Evolutionary conservation across 345 rosid species (phyloP), one percentile per base, ranked within the genome.

Genomic region (Euphorbia peplus): DNA sequence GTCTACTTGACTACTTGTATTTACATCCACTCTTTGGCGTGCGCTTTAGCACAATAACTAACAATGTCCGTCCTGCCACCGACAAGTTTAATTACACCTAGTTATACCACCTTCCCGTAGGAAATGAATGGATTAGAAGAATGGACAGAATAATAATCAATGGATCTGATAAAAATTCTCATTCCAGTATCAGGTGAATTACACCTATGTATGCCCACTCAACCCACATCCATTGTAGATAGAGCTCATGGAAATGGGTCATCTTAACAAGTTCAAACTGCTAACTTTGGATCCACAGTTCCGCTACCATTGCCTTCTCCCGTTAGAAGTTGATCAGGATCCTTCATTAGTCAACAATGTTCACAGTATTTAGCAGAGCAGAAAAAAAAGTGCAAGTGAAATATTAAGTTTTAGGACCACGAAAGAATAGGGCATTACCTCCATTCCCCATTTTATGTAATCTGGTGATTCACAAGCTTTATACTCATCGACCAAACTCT

Each of bases 391-490:
- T n/a, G n/a, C 12, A 29, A 72, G 13, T 13, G 35, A 50, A 21
- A 14, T 32, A 32, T 48, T 15, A 15, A 35, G 52, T 48, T 71
- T 63, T 54, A 41, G 56, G 14, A 37, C 28, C 54, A 18, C 67
- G 41, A 30, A 42, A 14, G 52, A n/a, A 58, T 72, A 35, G 8
- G 47, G 14, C 47, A 42, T 72, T 81, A 89, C 99, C 96, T 95
- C 99, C 95, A 90, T 90, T 80, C 98, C 99, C 99, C 99, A 95
- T 81, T 95, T 91, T 79, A 95, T 91, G 80, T 90, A 92, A 76
- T 90, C n/a, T n/a, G n/a, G n/a, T n/a, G n/a, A n/a, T n/a, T n/a
- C n/a, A n/a, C n/a, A n/a, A n/a, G n/a, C n/a, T 80, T 92, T 90
- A 25, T 92, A 92, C 72, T 92, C 98, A 54, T 92, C 95, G 78